These are phyloP conservation scores for Dothideomycetes sp. DNA, from an alignment of 2,329 filamentous ascomycete species.

Conservation along the genomic window DNA sequence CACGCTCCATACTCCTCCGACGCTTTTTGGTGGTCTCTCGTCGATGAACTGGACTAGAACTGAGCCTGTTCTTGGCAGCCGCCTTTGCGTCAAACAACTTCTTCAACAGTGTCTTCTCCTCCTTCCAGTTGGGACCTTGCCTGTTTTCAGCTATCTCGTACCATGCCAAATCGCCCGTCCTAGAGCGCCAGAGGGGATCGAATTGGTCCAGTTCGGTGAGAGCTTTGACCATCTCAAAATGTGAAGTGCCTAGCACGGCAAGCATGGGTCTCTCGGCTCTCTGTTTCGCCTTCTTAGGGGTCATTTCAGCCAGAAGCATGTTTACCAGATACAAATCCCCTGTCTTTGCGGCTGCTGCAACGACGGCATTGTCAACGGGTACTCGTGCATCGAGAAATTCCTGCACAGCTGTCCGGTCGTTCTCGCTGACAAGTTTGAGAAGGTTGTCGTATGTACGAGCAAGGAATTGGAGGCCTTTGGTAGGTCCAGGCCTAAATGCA, in stretches of 20 bases:
- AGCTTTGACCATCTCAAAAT: conserved; percentile 68
- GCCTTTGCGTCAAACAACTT: conserved; percentile 58
- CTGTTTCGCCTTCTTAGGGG: conserved; percentile 49
- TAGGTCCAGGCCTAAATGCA: conserved; percentile 29
- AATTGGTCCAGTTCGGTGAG: conserved; percentile 46
- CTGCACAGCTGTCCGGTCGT: conserved; percentile 39
- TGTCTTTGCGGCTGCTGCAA: conserved; percentile 84
- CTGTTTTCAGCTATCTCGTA: conserved; percentile 77
- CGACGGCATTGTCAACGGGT: conserved; percentile 63
- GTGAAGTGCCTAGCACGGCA: conserved; percentile 81
- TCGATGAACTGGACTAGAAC: conserved; percentile 28
- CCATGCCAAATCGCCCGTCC: conserved; percentile 65
- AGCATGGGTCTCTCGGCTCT: conserved; percentile 88
- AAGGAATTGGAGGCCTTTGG: conserved; percentile 39
- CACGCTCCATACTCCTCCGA: conserved; percentile 12
- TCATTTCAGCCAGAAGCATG: conserved; percentile 49
- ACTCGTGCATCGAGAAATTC: conserved; percentile 38
- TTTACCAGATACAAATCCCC: conserved; percentile 84
- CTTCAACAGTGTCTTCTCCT: conserved; percentile 75
- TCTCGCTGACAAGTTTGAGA: conserved; percentile 39
- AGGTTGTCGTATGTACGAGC: conserved; percentile 41
- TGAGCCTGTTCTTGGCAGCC: conserved; percentile 19
- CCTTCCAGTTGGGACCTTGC: conserved; percentile 79
- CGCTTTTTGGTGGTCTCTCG: conserved; percentile 25
- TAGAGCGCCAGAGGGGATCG: conserved; percentile 66